Conservation (phyloP, 345 rosid genomes). For the Aethionema arabicum region DNA sequence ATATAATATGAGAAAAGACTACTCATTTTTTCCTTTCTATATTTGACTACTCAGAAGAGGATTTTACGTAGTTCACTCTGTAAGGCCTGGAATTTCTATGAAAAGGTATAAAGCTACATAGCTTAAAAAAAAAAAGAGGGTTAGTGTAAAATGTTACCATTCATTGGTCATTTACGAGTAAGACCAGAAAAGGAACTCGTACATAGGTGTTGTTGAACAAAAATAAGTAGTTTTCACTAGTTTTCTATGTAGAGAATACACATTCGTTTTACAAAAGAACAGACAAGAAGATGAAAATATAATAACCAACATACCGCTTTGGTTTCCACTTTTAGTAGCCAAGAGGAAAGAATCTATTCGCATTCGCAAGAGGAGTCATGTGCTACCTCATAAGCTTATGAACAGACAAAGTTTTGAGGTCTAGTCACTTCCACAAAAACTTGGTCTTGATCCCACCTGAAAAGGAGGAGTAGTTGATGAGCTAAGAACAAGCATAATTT, state of each 20-base stretch:
- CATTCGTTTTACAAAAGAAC: background rate
- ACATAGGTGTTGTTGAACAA: slow-evolving; percentile 10
- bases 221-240: background rate
- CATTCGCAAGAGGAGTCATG: slow-evolving; percentile 25
- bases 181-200: slow-evolving; percentile 18
- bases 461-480: slow-evolving; percentile 23
- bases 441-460: slow-evolving; percentile 82
- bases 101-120: background rate
- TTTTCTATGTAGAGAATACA: slow-evolving; percentile 10
- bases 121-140: background rate
- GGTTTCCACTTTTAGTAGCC: slow-evolving; percentile 15
- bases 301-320: slow-evolving; percentile 30
- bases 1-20: slow-evolving; percentile 36
- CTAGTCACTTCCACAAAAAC: slow-evolving; percentile 52
- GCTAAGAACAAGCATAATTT: slow-evolving; percentile 21
- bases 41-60: slow-evolving; percentile 27
- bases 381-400: slow-evolving; percentile 26
- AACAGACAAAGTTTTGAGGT: slow-evolving; percentile 22
- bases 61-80: slow-evolving; percentile 22
- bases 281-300: slow-evolving; percentile 14
- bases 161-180: slow-evolving; percentile 11
- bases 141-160: slow-evolving; percentile 11
- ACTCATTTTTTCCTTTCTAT: slow-evolving; percentile 22
- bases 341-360: slow-evolving; percentile 32
- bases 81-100: slow-evolving; percentile 2